Conservation (phyloP, 352 stramenopile species). For the Plasmopara viticola region DNA sequence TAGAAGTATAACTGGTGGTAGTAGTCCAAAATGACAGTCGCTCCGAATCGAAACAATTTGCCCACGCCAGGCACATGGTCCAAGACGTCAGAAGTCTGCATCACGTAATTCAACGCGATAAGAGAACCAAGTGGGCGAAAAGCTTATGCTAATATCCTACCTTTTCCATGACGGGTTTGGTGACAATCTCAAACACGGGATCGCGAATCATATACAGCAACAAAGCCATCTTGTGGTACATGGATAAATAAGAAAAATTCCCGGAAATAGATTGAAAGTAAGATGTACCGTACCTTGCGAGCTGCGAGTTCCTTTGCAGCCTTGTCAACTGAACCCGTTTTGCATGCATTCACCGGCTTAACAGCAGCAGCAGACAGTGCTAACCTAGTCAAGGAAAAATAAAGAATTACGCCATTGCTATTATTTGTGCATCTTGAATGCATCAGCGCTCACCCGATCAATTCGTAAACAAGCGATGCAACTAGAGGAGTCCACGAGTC, state of each 20-base stretch:
- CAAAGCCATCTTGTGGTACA: slow-evolving; percentile 52
- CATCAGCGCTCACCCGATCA: slow-evolving; percentile 38
- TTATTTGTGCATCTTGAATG: neutral
- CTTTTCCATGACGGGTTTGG: slow-evolving; percentile 59
- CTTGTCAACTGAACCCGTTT: slow-evolving; percentile 28
- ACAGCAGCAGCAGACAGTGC: slow-evolving; percentile 48
- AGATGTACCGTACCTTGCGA: slow-evolving; percentile 43
- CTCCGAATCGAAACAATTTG: slow-evolving; percentile 64
- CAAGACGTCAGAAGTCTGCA: slow-evolving; percentile 44
- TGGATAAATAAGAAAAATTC: slow-evolving; percentile 1
- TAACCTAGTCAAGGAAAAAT: slow-evolving; percentile 23
- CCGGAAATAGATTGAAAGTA: neutral
- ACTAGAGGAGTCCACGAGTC: slow-evolving; percentile 56
- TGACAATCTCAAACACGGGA: slow-evolving; percentile 62
- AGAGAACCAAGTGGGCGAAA: slow-evolving; percentile 1
- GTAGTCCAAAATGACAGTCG: slow-evolving; percentile 68
- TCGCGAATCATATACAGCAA: slow-evolving; percentile 82
- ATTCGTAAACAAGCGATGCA: slow-evolving; percentile 52
- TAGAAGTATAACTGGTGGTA: slow-evolving; percentile 88
- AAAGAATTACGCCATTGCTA: slow-evolving; percentile 3
- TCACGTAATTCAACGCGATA: slow-evolving; percentile 1
- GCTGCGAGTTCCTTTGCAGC: slow-evolving; percentile 48
- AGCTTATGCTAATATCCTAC: slow-evolving; percentile 13
- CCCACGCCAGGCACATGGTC: slow-evolving; percentile 65
- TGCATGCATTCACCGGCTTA: slow-evolving; percentile 31